Evolutionary conservation across 2,329 filamentous ascomycete species (phyloP), one percentile per base, ranked within the genome.

Genomic region (Alternaria hordeiaustralica): DNA sequence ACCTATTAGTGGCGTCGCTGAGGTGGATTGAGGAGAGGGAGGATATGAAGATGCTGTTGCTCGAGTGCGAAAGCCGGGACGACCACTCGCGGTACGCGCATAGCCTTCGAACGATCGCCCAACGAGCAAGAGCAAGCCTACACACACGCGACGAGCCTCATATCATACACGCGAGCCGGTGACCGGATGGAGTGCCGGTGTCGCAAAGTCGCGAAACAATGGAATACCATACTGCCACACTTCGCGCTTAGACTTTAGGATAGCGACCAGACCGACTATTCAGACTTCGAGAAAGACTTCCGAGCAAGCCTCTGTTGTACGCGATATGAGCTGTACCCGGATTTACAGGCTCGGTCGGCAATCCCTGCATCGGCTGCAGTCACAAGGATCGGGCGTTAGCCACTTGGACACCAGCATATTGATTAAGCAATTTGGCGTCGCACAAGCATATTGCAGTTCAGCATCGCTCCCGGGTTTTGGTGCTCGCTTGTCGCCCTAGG

Each of bases 1-100:
- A 81, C 95, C 95, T 49, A 92, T 97, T 20, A 72, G 74, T 54
- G 72, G 73, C 11, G 69, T 65, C 43, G 65, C 67, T 45, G 60
- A 60, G 51, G 72, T 66, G 60, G 69, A 58, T 12, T 58, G 30
- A 66, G 7, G 30, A 30, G 28, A 10, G 12, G 12, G 21, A 13
- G 23, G 26, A 30, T 15, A 13, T 23, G 9, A 12, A 21, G 57
- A 58, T 21, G 12, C 7, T 33, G 23, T 33, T 6, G 9, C 6
- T 7, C 18, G 20, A 12, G 41, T 10, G 26, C 10, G 6, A 18
- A 9, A 10, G 4, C 11, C 20, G 13, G 21, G 20, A 47, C 5
- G 43, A 21, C 26, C 33, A 50, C 28, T 43, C 7, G 9, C 15
- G 36, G 53, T 44, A 41, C 33, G 23, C n/a, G 33, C 30, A 8